Base-by-base conservation (phyloP, 2,329 filamentous ascomycete species). In the Aplosporella prunicola region DNA sequence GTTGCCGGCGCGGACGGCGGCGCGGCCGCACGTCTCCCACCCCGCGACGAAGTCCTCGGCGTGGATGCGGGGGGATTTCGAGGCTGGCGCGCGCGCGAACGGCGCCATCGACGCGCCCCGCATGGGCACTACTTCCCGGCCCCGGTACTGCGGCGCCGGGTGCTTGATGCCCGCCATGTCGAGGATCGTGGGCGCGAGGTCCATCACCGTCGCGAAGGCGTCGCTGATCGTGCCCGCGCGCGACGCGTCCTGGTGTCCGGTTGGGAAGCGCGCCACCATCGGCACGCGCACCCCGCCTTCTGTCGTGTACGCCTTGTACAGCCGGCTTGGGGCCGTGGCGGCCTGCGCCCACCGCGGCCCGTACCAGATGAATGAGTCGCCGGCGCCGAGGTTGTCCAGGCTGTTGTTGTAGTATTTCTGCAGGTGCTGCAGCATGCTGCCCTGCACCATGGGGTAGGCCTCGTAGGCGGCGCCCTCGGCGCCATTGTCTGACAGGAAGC, bases 401-500 rank as follows among this genome's bases (percentile, higher is more conserved):
- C 58, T 60, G 48, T 76, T 76, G 53, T 74, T 60, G 52, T 76
- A 76, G 55, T 74, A 73, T 47, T 70, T 71, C 44, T 71, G 57
- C 18, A 75, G 52, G 45, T 73, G 69, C 3, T 68, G 62, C 47
- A 74, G 66, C 44, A 74, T 69, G 16, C 63, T 63, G 31, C 68
- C 67, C 36, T 69, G 61, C 4, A 76, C 66, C 37, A 76, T 70
- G 0, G 74, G 74, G 36, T 71, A 68, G 4, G 74, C 71, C 47
- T 78, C 73, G 44, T 74, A 72, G 2, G 66, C 66, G 11, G 69
- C 71, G 9, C 74, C 74, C 45, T 78, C 74, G 9, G 74, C 74
- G 2, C 74, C 74, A 43, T 79, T 79, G 54, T 79, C 74, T 1
- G 67, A 73, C 60, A 78, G 70, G 62, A 80, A 79, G 48, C 70